Percentiles rank a stretch among this genome's conserved stretches.
phyloP scores from a whole-genome alignment of 495 filamentous ascomycete genomes.

The Apodospora peruviana region DNA sequence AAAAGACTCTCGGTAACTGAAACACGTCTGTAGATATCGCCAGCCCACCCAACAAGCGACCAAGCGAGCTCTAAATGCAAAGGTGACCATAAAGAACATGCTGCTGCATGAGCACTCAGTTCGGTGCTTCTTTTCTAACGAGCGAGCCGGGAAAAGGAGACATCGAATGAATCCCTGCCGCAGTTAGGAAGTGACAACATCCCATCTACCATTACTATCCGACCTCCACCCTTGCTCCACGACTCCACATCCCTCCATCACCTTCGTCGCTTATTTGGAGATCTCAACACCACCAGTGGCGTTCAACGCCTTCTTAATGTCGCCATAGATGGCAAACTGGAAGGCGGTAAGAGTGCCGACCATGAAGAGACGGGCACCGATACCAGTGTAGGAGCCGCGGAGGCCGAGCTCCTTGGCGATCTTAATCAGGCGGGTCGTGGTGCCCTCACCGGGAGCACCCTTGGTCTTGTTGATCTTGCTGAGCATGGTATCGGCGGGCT shows the following conservation, averaged over 20 bases:
- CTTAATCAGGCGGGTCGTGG: conserved; percentile 85
- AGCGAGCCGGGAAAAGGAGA: background rate
- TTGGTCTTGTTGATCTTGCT: conserved; percentile 99
- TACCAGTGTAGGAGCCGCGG: conserved; percentile 81
- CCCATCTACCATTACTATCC: conserved; percentile 1
- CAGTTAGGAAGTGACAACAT: background rate
- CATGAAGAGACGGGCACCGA: conserved; percentile 90
- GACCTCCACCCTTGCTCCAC: background rate
- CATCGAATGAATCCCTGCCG: background rate
- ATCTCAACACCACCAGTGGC: conserved; percentile 80
- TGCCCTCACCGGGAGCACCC: conserved; percentile 92
- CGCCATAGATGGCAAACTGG: conserved; percentile 89
- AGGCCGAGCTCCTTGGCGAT: conserved; percentile 92
- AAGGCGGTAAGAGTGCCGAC: conserved; percentile 73
- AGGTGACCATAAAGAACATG: background rate
- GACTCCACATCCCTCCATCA: background rate
- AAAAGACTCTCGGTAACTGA: conserved; percentile 5
- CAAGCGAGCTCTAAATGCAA: background rate
- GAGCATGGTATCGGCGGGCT: conserved; percentile 98
- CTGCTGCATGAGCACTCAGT: background rate
- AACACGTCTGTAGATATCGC: conserved; percentile 13
- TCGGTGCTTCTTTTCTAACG: background rate
- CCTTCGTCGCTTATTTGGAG: conserved; percentile 32
- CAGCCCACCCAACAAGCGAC: background rate
- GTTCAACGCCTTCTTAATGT: conserved; percentile 46